phyloP scores from a whole-genome alignment of 768 basidiomycete species.

The Mycena capillaripes region DNA sequence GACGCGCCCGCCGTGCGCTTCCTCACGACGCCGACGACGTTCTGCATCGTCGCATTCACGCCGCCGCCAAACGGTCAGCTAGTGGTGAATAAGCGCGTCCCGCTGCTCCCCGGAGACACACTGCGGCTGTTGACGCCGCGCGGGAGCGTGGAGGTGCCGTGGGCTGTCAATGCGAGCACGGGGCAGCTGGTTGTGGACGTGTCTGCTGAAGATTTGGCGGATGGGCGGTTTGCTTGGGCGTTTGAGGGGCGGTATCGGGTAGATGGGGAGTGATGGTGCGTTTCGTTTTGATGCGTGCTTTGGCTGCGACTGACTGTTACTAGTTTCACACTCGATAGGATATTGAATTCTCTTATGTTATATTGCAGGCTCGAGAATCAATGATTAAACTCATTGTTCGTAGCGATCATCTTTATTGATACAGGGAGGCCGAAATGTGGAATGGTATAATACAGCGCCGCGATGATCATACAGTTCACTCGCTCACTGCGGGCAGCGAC shows the following conservation, averaged over 20 bases:
- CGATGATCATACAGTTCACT: no score
- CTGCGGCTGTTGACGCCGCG: slow-evolving; percentile 55
- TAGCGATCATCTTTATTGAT: neutral
- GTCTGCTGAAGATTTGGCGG: neutral
- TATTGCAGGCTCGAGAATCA: no score
- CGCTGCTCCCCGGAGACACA: slow-evolving; percentile 58
- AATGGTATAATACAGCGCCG: neutral
- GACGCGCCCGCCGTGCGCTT: slow-evolving; percentile 55
- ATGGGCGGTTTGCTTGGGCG: slow-evolving; percentile 19
- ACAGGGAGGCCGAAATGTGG: neutral
- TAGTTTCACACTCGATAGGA: no score
- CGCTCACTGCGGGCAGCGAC: no score
- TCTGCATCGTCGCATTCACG: slow-evolving; percentile 63
- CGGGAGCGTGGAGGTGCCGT: neutral
- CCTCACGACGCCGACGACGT: slow-evolving; percentile 61
- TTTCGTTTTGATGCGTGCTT: neutral
- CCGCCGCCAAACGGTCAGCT: slow-evolving; percentile 51
- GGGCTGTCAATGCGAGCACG: neutral
- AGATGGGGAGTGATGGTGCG: neutral
- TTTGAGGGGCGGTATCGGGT: slow-evolving; percentile 11
- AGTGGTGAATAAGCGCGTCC: slow-evolving; percentile 54
- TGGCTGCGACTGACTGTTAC: no score
- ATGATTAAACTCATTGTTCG: no score
- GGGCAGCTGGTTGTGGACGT: slow-evolving; percentile 17
- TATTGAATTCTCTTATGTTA: no score